These are phyloP conservation scores for Boletus subparvulus DNA, from an alignment of 768 basidiomycete genomes.

Conservation along the genomic window DNA sequence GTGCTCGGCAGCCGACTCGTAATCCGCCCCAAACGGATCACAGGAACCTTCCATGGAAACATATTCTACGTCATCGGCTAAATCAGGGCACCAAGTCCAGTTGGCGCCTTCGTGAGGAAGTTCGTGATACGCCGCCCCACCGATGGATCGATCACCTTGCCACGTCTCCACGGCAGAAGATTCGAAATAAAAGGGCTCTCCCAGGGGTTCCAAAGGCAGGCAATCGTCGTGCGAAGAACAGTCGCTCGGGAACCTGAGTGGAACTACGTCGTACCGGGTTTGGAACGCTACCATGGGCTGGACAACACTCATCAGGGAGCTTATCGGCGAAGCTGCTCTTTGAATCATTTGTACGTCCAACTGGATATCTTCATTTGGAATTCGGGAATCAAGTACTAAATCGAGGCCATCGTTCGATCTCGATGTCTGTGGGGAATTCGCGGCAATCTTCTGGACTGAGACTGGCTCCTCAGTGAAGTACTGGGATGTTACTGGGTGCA, in stretches of 20 bases:
- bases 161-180: background rate
- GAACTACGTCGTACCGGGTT: conserved; percentile 9
- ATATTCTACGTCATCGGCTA: conserved; percentile 4
- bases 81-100: background rate
- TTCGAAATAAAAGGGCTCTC: background rate
- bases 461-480: conserved; percentile 5
- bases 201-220: background rate
- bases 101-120: background rate
- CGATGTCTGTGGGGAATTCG: background rate
- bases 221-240: conserved; percentile 3
- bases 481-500: conserved; percentile 5
- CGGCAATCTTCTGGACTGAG: background rate
- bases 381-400: background rate
- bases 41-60: background rate
- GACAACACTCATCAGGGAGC: conserved; percentile 2
- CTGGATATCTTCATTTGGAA: background rate
- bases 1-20: background rate
- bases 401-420: background rate
- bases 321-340: background rate
- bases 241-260: conserved; percentile 16
- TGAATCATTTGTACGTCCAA: background rate
- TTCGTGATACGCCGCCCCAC: background rate
- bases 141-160: background rate
- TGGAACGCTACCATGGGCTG: conserved; percentile 5
- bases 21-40: conserved; percentile 4